These are phyloP conservation scores for Hypoxylon lienhwacheense DNA, from an alignment of 495 filamentous ascomycete species.

Conservation along the genomic window DNA sequence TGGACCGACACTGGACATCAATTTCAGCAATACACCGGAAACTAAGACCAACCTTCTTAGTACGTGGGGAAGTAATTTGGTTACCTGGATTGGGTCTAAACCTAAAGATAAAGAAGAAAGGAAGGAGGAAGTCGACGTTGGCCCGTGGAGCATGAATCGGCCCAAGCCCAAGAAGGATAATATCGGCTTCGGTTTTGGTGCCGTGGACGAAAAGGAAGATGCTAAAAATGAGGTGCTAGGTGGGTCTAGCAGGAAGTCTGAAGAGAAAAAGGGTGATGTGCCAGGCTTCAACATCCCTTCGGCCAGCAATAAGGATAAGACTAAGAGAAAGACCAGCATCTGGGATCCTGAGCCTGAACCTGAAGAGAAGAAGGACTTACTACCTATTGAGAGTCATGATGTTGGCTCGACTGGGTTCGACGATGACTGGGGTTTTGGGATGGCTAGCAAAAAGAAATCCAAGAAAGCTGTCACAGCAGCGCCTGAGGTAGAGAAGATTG, in stretches of 20 bases:
- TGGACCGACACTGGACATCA: slow-evolving; percentile 43
- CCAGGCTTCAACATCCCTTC: slow-evolving; percentile 42
- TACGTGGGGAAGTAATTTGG: slow-evolving; percentile 42
- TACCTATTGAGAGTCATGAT: slow-evolving; percentile 21
- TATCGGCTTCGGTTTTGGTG: slow-evolving; percentile 43
- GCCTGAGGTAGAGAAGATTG: slow-evolving; percentile 42
- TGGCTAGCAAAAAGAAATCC: slow-evolving; percentile 34
- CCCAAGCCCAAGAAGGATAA: slow-evolving; percentile 48
- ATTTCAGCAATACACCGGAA: slow-evolving; percentile 38
- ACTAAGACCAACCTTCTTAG: slow-evolving; percentile 41
- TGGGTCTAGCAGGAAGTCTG: slow-evolving; percentile 24
- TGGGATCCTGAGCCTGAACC: slow-evolving; percentile 32
- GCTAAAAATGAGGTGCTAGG: slow-evolving; percentile 30
- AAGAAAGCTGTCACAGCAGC: slow-evolving; percentile 34
- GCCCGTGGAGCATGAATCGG: slow-evolving; percentile 47
- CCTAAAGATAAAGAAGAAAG: slow-evolving; percentile 30
- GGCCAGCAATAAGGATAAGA: slow-evolving; percentile 42
- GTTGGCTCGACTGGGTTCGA: slow-evolving; percentile 19
- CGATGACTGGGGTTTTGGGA: slow-evolving; percentile 38
- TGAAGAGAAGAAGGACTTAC: slow-evolving; percentile 38
- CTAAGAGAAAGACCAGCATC: slow-evolving; percentile 42
- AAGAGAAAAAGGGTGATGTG: slow-evolving; percentile 38
- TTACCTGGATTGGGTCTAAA: slow-evolving; percentile 40
- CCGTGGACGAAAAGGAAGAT: slow-evolving; percentile 41
- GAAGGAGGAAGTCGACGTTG: slow-evolving; percentile 29